Conservation (phyloP, 2,329 filamentous ascomycete genomes). For the Sporothrix humicola region DNA sequence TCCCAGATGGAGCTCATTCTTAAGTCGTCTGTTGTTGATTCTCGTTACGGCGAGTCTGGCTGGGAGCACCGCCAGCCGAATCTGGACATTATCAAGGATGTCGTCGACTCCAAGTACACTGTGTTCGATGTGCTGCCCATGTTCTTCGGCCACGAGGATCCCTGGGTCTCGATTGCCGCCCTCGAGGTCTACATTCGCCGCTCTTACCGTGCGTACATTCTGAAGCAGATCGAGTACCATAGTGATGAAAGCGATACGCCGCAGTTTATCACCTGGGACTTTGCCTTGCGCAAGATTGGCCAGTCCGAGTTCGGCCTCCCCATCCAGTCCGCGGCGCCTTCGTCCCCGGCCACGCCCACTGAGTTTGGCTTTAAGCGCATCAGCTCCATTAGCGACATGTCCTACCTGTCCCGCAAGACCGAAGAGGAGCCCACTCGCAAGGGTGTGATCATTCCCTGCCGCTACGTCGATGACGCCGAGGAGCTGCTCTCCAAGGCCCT, state of each 20-base stretch:
- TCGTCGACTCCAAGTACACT: conserved; percentile 97
- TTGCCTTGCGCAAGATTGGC: conserved; percentile 89
- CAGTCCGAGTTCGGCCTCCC: conserved; percentile 88
- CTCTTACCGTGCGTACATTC: conserved; percentile 92
- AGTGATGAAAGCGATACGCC: conserved; percentile 71
- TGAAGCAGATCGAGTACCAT: conserved; percentile 89
- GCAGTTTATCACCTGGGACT: conserved; percentile 92
- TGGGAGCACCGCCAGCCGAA: conserved; percentile 96
- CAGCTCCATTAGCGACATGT: conserved; percentile 95
- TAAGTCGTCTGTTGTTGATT: conserved; percentile 92
- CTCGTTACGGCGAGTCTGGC: conserved; percentile 94
- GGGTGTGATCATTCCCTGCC: conserved; percentile 92
- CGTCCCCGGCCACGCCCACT: conserved; percentile 78
- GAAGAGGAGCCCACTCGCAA: conserved; percentile 81
- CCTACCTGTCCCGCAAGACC: conserved; percentile 76
- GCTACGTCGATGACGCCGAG: conserved; percentile 92
- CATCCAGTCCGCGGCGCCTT: conserved; percentile 78
- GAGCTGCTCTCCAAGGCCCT: conserved; percentile 84
- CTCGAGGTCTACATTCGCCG: conserved; percentile 96
- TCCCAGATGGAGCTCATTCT: conserved; percentile 99
- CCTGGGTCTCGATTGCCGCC: conserved; percentile 91
- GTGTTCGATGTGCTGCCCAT: conserved; percentile 94
- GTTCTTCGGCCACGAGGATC: conserved; percentile 93
- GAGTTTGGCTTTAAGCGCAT: conserved; percentile 77
- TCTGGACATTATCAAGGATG: conserved; percentile 90